phyloP scores from a whole-genome alignment of 306 rosid genomes.

The Trichosanthes cucumerina region DNA sequence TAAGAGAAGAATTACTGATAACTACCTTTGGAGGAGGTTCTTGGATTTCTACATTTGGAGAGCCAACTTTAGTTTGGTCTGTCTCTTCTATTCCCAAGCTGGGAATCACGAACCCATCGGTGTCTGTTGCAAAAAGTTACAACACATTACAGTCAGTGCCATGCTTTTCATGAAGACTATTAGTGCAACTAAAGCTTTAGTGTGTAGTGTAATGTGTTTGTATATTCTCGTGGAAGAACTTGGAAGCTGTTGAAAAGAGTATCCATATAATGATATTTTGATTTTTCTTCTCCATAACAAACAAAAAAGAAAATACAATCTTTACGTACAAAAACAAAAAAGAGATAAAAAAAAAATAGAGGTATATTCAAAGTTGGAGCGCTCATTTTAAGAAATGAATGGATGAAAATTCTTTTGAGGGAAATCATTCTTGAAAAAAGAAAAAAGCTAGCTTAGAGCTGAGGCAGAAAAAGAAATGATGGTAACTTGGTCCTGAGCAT shows the following conservation, averaged over 20 bases:
- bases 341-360: not conserved
- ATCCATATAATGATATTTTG: not conserved
- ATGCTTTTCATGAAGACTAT: not conserved
- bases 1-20: not conserved
- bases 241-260: not conserved
- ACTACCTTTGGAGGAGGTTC: slow-evolving; percentile 57
- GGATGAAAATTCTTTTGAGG: not conserved
- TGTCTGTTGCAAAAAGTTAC: slow-evolving; percentile 38
- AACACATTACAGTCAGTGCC: not conserved
- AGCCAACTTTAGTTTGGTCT: slow-evolving; percentile 28
- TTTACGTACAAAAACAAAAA: not conserved
- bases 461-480: not conserved
- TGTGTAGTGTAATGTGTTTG: not conserved
- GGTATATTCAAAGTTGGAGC: not conserved
- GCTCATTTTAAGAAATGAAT: not conserved
- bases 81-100: slow-evolving; percentile 68
- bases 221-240: not conserved
- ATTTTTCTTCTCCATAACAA: not conserved
- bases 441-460: not conserved
- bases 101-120: slow-evolving; percentile 92
- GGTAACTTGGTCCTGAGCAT: not conserved
- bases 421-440: not conserved
- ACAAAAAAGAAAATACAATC: not conserved
- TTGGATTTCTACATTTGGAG: slow-evolving; percentile 39
- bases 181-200: not conserved